Percentiles rank a stretch among this genome's conserved stretches.
phyloP scores from a whole-genome alignment of 441 rosid genomes.

The Croton setiger region DNA sequence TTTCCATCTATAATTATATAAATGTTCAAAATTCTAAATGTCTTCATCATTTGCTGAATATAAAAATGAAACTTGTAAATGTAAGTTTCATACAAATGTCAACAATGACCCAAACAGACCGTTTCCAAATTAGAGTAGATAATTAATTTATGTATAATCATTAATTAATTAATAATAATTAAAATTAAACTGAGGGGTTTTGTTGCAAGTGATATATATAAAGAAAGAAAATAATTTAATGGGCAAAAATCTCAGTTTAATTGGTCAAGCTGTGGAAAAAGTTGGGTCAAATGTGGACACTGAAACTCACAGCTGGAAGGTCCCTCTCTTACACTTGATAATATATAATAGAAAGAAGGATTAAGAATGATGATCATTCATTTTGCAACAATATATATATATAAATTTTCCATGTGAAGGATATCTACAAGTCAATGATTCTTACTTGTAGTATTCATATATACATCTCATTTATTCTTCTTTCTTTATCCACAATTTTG shows the following conservation, averaged over 20 bases:
- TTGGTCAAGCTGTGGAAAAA: slow-evolving; percentile 43
- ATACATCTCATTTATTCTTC: neutral
- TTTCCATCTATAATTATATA: neutral
- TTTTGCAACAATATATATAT: slow-evolving; percentile 11
- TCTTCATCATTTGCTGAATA: neutral
- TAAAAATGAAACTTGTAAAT: slow-evolving; percentile 6
- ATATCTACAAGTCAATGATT: slow-evolving; percentile 38
- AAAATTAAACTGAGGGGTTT: neutral
- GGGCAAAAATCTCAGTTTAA: slow-evolving; percentile 36
- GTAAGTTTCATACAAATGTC: slow-evolving; percentile 11
- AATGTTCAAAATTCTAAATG: neutral
- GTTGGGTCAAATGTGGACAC: slow-evolving; percentile 40
- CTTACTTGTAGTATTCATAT: slow-evolving; percentile 9
- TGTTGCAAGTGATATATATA: slow-evolving; percentile 12
- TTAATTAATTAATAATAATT: no score
- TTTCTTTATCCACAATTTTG: slow-evolving; percentile 16
- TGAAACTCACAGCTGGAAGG: slow-evolving; percentile 56
- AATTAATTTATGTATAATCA: no score
- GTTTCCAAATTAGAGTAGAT: slow-evolving; percentile 10
- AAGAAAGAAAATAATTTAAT: slow-evolving; percentile 2
- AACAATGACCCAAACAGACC: slow-evolving; percentile 18
- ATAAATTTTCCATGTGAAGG: slow-evolving; percentile 37
- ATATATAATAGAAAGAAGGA: slow-evolving; percentile 7
- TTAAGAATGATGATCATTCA: slow-evolving; percentile 30
- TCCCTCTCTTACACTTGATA: slow-evolving; percentile 34